Base-by-base conservation (phyloP, 225 moss, liverwort and hornwort species). In the Takakia lepidozioides region DNA sequence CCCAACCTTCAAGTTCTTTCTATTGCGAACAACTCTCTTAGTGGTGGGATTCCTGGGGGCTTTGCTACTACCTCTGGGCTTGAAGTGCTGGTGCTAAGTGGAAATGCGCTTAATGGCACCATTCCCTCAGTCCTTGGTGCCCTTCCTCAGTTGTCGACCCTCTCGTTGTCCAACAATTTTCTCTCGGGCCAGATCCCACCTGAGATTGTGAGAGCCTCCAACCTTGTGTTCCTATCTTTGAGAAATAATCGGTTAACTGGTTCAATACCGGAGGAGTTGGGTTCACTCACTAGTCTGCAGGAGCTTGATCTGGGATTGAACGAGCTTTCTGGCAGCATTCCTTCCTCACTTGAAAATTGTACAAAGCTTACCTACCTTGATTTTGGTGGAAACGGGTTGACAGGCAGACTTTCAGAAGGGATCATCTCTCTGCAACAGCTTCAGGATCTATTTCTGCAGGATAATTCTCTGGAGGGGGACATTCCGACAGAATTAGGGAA, bases 401-500 rank as follows among this genome's bases (percentile, higher is more conserved):
- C 48, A 24, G 89, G 93, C 11, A 59, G 64, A 15, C 61, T 95
- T 46, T 84, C 84, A 3, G 2, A 52, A 0, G 72, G 74, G 15
- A 43, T 86, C 18, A 56, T 72, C 34, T 39, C 65, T 10, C 74
- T 95, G 3, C 58, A 58, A 23, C 54, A 27, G n/a, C 45, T 95
- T 26, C 48, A 57, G 53, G 59, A 62, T 34, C 67, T 89, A 2
- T 70, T 59, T 19, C 50, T 95, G 25, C 61, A 68, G 19, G 59
- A 28, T 9, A 95, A 95, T 49, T 46, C 62, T 3, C 57, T 95
- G 10, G 69, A 63, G 14, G 86, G 84, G 3, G 50, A 40, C 0
- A 72, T 95, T 52, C 86, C 64, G 46, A 24, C 81, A 7, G 83
- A 77, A 17, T 16, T 95, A 30, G 89, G 93, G 21, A 75, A 75